Evolutionary conservation across 2,329 filamentous ascomycete species (phyloP), one percentile per base, ranked within the genome.

Genomic region (Fusarium metavorans): DNA sequence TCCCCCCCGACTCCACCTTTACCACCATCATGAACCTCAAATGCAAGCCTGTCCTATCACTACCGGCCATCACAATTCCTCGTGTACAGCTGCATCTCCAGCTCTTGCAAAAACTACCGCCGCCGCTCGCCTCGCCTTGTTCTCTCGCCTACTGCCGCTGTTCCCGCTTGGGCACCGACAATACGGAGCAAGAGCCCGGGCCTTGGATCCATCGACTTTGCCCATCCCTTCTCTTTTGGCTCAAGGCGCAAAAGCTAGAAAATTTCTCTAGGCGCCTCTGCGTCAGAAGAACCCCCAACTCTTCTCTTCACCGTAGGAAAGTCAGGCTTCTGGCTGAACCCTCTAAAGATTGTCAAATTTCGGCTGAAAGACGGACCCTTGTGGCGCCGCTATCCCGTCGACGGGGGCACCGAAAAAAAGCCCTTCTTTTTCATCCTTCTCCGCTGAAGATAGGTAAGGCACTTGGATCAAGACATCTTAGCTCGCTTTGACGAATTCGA

Each of bases 341-440:
- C 23, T 52, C 45, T 25, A 8, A 48, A 58, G 66, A 68, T 70
- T 69, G 63, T 56, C 70, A 77, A 75, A 77, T 77, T 73, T 77
- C 71, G 70, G 63, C 68, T 72, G 74, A 56, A 61, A 37, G 68
- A 75, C 66, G 54, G 62, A 69, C 66, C 72, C 74, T 72, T 76
- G 74, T 73, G 74, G 76, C 76, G 64, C 60, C 52, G 58, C 66
- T 74, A 68, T 39, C 61, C 52, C 27, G 41, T 45, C 56, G 39
- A 76, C 50, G 70, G 73, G 54, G 71, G 66, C 69, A 56, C 43
- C 39, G 58, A 23, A 52, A 59, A 66, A 52, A 59, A 64, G 61
- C 64, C 54, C 58, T 56, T 64, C 18, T 34, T 54, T 64, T 64
- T 62, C 32, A 48, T 39, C 52, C 58, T 66, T 56, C 16, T 23